Conservation (phyloP, 192 early-diverging fungal species). For the Backusella tuberculispora region DNA sequence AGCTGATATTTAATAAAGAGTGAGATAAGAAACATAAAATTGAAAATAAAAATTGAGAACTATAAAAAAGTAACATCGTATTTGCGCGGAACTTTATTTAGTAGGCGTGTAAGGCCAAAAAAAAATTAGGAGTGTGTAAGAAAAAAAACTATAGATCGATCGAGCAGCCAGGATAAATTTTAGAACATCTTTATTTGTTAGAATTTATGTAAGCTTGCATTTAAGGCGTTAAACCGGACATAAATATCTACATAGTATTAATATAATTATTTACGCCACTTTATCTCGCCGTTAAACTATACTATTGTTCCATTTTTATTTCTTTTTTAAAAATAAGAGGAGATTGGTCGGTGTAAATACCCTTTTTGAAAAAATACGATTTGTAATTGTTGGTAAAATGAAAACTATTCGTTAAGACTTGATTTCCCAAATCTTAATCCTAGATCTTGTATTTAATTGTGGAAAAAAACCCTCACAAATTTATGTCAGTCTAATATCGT, state of each 20-base stretch:
- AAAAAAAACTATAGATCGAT: slow-evolving; percentile 8
- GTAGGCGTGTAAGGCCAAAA: neutral
- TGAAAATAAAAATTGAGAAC: neutral
- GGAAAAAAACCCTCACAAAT: neutral
- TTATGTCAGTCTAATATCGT: neutral
- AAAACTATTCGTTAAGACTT: neutral
- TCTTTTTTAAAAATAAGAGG: neutral
- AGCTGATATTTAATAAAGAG: neutral
- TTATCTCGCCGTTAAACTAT: neutral
- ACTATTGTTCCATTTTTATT: too few relatives aligned
- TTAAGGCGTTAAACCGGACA: neutral
- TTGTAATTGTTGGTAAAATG: neutral
- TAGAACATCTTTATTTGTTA: neutral
- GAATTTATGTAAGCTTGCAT: slow-evolving; percentile 1
- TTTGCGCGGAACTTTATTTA: neutral
- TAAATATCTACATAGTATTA: neutral
- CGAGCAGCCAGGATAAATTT: neutral
- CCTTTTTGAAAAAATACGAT: neutral
- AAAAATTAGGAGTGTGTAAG: neutral
- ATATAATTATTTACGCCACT: neutral
- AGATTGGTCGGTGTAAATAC: neutral
- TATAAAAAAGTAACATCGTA: neutral
- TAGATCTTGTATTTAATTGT: neutral
- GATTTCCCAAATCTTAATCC: neutral
- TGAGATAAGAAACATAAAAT: neutral